phyloP scores from a whole-genome alignment of 2,329 filamentous ascomycete species.

The Apiospora marii region DNA sequence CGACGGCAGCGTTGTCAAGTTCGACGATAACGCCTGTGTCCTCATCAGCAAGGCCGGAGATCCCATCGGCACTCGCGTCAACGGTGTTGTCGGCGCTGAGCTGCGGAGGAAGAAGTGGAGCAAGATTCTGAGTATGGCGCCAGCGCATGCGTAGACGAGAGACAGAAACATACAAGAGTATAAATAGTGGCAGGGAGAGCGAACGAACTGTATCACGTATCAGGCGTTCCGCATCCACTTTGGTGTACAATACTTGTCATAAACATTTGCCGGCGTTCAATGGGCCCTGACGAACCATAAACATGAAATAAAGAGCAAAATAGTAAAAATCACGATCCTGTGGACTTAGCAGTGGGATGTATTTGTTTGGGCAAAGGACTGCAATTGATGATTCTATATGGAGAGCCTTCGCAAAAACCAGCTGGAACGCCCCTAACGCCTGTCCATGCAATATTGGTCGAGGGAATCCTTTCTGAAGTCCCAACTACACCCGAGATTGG shows the following conservation, averaged over 20 bases:
- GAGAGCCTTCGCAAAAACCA: background rate
- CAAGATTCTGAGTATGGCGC: slow-evolving; percentile 96
- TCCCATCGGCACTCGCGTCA: slow-evolving; percentile 91
- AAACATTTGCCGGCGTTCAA: slow-evolving; percentile 13
- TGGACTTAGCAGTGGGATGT: background rate
- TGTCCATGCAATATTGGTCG: slow-evolving; percentile 6
- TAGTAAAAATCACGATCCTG: background rate
- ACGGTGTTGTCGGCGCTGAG: slow-evolving; percentile 89
- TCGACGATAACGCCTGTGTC: slow-evolving; percentile 98
- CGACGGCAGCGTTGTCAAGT: slow-evolving; percentile 89
- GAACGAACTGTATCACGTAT: background rate
- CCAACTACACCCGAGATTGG: background rate
- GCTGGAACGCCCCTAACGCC: slow-evolving; percentile 21
- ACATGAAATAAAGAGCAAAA: slow-evolving; percentile 5
- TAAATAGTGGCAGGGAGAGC: slow-evolving; percentile 10
- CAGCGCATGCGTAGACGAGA: slow-evolving; percentile 62
- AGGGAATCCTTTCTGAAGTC: background rate
- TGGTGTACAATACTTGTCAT: slow-evolving; percentile 17
- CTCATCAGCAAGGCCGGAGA: slow-evolving; percentile 97
- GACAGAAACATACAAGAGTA: slow-evolving; percentile 17
- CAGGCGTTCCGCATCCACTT: slow-evolving; percentile 11
- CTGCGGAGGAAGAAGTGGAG: slow-evolving; percentile 94
- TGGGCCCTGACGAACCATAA: slow-evolving; percentile 11
- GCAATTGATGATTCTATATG: slow-evolving; percentile 14
- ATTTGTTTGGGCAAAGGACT: background rate